These are phyloP conservation scores for Lachancea kluyveri DNA, from an alignment of 805 yeast genomes.

Conservation along the genomic window DNA sequence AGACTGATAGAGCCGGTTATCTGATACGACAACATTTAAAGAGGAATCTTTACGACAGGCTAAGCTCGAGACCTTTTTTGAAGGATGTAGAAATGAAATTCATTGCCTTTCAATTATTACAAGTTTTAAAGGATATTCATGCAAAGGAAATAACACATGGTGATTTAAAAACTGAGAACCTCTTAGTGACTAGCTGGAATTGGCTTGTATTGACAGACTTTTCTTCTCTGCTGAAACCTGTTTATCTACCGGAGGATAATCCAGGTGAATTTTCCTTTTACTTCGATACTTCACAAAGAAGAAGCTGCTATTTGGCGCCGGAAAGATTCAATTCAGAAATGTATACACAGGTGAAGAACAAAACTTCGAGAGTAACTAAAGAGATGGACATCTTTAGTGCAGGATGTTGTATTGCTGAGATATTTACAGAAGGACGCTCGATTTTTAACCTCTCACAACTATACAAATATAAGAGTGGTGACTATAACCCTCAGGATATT, in stretches of 20 bases:
- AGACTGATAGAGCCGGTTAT: slow-evolving; percentile 90
- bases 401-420: slow-evolving; percentile 88
- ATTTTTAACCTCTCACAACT: slow-evolving; percentile 81
- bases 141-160: slow-evolving; percentile 66
- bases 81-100: slow-evolving; percentile 77
- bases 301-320: slow-evolving; percentile 90
- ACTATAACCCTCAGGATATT: slow-evolving; percentile 44
- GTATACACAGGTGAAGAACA: slow-evolving; percentile 8
- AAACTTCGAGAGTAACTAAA: slow-evolving; percentile 35
- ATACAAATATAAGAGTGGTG: slow-evolving; percentile 71
- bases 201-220: slow-evolving; percentile 83
- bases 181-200: slow-evolving; percentile 81
- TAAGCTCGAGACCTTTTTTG: slow-evolving; percentile 82
- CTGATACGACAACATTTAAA: slow-evolving; percentile 74
- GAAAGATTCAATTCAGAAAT: slow-evolving; percentile 57
- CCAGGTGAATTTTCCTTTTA: slow-evolving; percentile 89
- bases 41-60: slow-evolving; percentile 79
- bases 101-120: slow-evolving; percentile 73
- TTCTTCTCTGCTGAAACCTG: slow-evolving; percentile 72
- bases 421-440: slow-evolving; percentile 81
- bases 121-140: slow-evolving; percentile 62
- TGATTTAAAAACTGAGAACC: slow-evolving; percentile 86
- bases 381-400: slow-evolving; percentile 78
- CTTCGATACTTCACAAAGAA: slow-evolving; percentile 83
- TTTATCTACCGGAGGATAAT: slow-evolving; percentile 81